Percentiles rank a stretch among this genome's conserved stretches.
Conservation (phyloP, 345 rosid genomes). For the Camelina laxa region DNA sequence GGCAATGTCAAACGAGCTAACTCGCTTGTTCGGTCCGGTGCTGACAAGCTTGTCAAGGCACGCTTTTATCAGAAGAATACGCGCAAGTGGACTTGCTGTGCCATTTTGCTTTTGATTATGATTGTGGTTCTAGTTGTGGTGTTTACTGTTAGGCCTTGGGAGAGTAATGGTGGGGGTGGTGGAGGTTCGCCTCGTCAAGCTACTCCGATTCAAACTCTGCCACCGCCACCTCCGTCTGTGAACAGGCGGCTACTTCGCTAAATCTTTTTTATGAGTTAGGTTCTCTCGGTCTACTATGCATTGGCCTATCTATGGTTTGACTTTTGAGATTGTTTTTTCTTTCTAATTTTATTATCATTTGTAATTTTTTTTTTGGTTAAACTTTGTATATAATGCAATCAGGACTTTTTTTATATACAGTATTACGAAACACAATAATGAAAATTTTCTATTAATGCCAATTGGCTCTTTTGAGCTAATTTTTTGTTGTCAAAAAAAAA, state of each 20-base stretch:
- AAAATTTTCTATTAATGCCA: not conserved
- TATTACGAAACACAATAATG: not conserved
- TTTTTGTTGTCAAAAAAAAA: too few relatives aligned
- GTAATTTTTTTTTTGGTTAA: slow-evolving; percentile 14
- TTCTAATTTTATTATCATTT: not conserved
- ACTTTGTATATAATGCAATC: slow-evolving; percentile 4
- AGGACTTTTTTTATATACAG: not conserved
- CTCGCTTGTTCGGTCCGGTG: slow-evolving; percentile 64
- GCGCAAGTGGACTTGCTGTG: slow-evolving; percentile 80
- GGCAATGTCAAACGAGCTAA: slow-evolving; percentile 65
- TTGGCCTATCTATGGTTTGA: slow-evolving; percentile 20
- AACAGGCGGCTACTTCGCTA: slow-evolving; percentile 38
- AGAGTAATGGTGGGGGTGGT: slow-evolving; percentile 41
- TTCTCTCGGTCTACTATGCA: slow-evolving; percentile 18
- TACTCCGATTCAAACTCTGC: slow-evolving; percentile 36
- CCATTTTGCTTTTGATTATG: slow-evolving; percentile 62
- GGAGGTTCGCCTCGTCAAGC: slow-evolving; percentile 33
- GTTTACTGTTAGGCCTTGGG: slow-evolving; percentile 76
- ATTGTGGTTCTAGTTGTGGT: slow-evolving; percentile 71
- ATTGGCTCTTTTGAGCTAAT: too few relatives aligned
- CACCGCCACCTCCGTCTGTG: slow-evolving; percentile 37
- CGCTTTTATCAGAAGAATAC: slow-evolving; percentile 70
- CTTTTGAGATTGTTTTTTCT: slow-evolving; percentile 16
- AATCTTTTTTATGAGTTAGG: not conserved
- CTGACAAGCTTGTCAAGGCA: slow-evolving; percentile 55